phyloP scores from a whole-genome alignment of 2,329 filamentous ascomycete species.

The Colletotrichum sp. region DNA sequence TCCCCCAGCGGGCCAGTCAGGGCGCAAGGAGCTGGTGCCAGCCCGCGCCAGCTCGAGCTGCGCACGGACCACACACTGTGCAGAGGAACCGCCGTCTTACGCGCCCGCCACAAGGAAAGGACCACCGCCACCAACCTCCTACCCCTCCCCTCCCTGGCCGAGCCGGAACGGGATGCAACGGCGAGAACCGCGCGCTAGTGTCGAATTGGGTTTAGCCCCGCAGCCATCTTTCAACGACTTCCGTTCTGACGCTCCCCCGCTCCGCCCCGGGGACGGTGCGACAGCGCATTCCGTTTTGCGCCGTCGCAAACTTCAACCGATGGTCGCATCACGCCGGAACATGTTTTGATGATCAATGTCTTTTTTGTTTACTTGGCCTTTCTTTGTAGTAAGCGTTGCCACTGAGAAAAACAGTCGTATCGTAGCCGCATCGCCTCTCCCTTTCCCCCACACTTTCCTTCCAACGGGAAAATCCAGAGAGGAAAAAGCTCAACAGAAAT shows the following conservation, averaged over 20 bases:
- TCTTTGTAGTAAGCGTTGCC: not conserved
- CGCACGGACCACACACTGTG: not conserved
- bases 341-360: not conserved
- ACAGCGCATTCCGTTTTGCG: not conserved
- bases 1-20: not conserved
- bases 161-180: slow-evolving; percentile 22
- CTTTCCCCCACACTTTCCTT: not conserved
- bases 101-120: not conserved
- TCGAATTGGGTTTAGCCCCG: not conserved
- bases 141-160: not conserved
- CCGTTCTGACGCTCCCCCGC: not conserved
- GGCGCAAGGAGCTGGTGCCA: not conserved
- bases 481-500: not conserved
- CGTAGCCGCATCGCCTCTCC: slow-evolving; percentile 6
- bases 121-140: not conserved
- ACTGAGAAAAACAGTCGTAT: slow-evolving; percentile 12
- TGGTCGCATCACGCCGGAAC: not conserved
- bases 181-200: slow-evolving; percentile 20
- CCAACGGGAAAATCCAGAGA: slow-evolving; percentile 6
- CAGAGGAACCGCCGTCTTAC: not conserved
- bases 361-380: not conserved
- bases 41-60: not conserved
- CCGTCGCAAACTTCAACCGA: not conserved
- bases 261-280: not conserved
- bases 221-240: slow-evolving; percentile 16